Conservation (phyloP, 768 basidiomycete species). For the Tephrocybe sp. region DNA sequence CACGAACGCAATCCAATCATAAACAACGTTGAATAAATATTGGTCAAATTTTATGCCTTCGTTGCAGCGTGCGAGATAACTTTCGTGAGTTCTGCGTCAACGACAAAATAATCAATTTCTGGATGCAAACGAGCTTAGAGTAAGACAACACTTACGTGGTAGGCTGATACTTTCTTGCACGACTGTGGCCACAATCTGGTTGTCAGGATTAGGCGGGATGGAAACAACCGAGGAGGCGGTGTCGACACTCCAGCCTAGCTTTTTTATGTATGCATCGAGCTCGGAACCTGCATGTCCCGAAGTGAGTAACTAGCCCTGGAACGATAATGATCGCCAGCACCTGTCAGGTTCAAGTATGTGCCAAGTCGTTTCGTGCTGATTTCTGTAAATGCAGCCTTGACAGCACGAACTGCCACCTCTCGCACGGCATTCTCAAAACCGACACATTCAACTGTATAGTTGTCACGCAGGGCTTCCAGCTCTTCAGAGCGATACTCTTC, state of each 20-base stretch:
- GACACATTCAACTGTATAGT: conserved; percentile 80
- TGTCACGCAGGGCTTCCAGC: conserved; percentile 73
- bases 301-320: conserved; percentile 4
- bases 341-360: conserved; percentile 68
- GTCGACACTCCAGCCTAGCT: conserved; percentile 69
- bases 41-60: conserved; percentile 44
- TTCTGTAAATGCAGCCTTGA: conserved; percentile 75
- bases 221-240: conserved; percentile 52
- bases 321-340: conserved; percentile 29
- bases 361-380: conserved; percentile 68
- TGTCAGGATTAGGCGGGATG: conserved; percentile 83
- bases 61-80: conserved; percentile 68
- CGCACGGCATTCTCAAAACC: conserved; percentile 87
- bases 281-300: conserved; percentile 42
- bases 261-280: conserved; percentile 58
- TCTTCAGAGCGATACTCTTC: conserved; percentile 66
- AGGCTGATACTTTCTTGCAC: conserved; percentile 83
- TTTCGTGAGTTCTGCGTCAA: conserved; percentile 70
- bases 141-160: conserved; percentile 56
- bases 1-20: too few relatives aligned
- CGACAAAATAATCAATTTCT: conserved; percentile 11
- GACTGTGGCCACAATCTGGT: conserved; percentile 83
- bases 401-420: conserved; percentile 73
- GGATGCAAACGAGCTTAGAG: not conserved
- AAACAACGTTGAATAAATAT: not conserved